Conservation (phyloP, 352 stramenopile genomes). For the Halophytophthora batemanensis region DNA sequence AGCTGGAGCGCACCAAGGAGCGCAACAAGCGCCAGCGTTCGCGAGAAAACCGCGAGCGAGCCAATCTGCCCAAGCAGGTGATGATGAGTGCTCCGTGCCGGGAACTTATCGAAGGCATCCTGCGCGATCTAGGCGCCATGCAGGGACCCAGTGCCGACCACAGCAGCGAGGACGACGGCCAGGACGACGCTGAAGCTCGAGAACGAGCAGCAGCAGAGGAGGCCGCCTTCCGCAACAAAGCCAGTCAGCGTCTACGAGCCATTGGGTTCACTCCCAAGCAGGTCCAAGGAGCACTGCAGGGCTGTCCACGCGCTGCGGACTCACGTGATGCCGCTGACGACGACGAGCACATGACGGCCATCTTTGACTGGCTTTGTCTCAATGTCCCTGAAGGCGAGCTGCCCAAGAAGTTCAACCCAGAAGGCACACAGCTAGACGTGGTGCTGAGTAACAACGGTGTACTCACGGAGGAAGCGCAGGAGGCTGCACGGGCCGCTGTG, state of each 20-base stretch:
- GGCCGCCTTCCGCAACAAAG: conserved; percentile 11
- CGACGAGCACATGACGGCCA: conserved; percentile 22
- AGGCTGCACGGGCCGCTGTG: conserved; percentile 25
- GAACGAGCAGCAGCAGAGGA: conserved; percentile 7
- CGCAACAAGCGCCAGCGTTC: conserved; percentile 78
- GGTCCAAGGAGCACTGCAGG: conserved; percentile 47
- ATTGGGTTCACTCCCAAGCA: conserved; percentile 60
- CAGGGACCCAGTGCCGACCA: conserved; percentile 5
- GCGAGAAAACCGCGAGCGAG: conserved; percentile 90
- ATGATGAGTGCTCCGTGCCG: conserved; percentile 90
- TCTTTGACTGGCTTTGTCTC: conserved; percentile 83
- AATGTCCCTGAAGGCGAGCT: conserved; percentile 72
- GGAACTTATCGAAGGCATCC: conserved; percentile 84
- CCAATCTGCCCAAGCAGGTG: conserved; percentile 86
- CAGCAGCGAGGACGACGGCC: conserved; percentile 1
- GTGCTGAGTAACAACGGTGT: conserved; percentile 30
- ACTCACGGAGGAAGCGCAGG: conserved; percentile 4
- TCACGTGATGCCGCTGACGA: conserved; percentile 18
- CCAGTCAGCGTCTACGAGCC: conserved; percentile 31
- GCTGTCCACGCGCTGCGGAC: conserved; percentile 5
- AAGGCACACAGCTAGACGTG: conserved; percentile 89
- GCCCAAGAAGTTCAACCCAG: conserved; percentile 82
- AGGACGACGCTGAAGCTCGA: not conserved
- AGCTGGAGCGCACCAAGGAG: conserved; percentile 45
- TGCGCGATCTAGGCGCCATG: conserved; percentile 43